Base-by-base conservation (phyloP, 2,329 filamentous ascomycete species). In the Xylariaceae sp. region DNA sequence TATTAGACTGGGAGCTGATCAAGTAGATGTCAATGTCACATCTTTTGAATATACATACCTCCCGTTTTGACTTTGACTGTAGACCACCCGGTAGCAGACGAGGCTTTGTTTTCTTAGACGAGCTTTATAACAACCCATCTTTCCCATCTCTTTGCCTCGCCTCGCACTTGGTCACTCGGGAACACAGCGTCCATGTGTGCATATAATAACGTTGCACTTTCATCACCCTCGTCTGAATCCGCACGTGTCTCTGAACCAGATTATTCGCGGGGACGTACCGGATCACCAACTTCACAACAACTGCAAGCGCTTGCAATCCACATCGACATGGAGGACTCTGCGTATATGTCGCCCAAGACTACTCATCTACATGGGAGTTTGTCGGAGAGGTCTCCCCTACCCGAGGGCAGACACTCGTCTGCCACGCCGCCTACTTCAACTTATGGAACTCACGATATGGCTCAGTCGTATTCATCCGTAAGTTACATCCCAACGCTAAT, bases 391-490 rank as follows among this genome's bases (percentile, higher is more conserved):
- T 52, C 58, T 27, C 44, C 39, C 42, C 45, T 33, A 26, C 52
- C 45, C 16, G 53, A 53, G 50, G 44, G 33, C n/a, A 55, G 51
- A 16, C 53, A 40, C 13, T 53, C 63, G 23, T 56, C 59, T 27
- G 45, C 55, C 40, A 61, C 64, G 13, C 61, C 67, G 11, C 57
- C 62, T 6, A 54, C 57, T 40, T 65, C 63, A 52, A 57, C 58
- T 44, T 70, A 67, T 40, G 58, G 42, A 10, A 39, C 60, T 30
- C 60, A 68, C 27, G 67, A 69, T 40, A 62, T 67, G 43, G 48
- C 61, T 20, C 53, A 51, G 29, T 57, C 62, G 10, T 70, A 68
- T 44, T 52, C 63, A 16, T 65, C 66, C 26, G 67, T 69, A 65
- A 36, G 67, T 63, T 13, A 16, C 57, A 29, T 8, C n/a, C 35